Base-by-base conservation (phyloP, 495 filamentous ascomycete species). In the Penicillium angulare region DNA sequence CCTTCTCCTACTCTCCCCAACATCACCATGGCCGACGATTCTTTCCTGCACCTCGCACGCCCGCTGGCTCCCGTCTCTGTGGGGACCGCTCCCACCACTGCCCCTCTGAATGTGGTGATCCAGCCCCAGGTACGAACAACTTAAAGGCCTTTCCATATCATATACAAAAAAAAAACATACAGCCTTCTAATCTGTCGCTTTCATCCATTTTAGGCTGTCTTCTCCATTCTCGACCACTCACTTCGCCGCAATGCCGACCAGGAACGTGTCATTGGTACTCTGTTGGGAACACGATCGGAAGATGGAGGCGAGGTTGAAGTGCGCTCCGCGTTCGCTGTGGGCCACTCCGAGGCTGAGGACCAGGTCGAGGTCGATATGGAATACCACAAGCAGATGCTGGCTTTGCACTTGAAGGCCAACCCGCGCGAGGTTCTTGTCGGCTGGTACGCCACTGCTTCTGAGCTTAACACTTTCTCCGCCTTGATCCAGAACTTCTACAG, bases 401-500 rank as follows among this genome's bases (percentile, higher is more conserved):
- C 85, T 15, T 78, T 98, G 55, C 92, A 96, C 67, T 82, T 96
- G 56, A 90, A 90, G 77, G 92, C 91, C 15, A 90, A 91, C 72
- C 93, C 95, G 10, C 86, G 89, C 67, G 93, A 98, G 72, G 84
- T 92, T 21, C 81, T 98, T 16, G 86, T 98, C 24, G 93, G 93
- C 59, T 98, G 93, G 93, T 98, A 98, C 76, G 95, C 95, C 53
- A 98, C 95, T 16, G 89, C 86, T 60, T 82, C 86, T 59, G 90
- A 96, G 73, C 82, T 98, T 63, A 97, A 98, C 82, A 95, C 88
- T 59, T 98, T 97, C 82, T 88, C 84, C 61, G 93, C 93, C 49
- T 85, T 98, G 56, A 98, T 98, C 72, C 93, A 98, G 75, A 98
- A 98, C 77, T 98, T 98, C 79, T 98, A 97, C 79, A 90, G 89